Percentiles rank a stretch among this genome's conserved stretches.
phyloP scores from a whole-genome alignment of 2,329 filamentous ascomycete species.

The Nigrograna mackinnonii region DNA sequence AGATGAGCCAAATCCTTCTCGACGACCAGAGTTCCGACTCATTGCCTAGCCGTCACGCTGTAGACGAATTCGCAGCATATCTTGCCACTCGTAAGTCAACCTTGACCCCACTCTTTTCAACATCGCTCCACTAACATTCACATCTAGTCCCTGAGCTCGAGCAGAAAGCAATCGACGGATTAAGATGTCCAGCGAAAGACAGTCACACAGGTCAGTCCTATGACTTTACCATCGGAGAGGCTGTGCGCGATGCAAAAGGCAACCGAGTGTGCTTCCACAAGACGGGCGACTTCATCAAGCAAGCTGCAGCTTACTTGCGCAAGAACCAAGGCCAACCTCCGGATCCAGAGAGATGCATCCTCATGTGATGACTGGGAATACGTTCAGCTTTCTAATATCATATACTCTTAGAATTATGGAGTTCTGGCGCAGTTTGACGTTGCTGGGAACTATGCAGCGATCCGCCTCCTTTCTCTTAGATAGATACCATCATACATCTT shows the following conservation, averaged over 20 bases:
- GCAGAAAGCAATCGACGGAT: conserved; percentile 32
- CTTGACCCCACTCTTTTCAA: not conserved
- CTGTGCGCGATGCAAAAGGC: conserved; percentile 34
- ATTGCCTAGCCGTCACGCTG: conserved; percentile 30
- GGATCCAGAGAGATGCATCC: conserved; percentile 15
- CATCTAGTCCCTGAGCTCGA: conserved; percentile 21
- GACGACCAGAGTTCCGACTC: conserved; percentile 30
- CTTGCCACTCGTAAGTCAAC: conserved; percentile 30
- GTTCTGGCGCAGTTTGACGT: no score
- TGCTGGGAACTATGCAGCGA: no score
- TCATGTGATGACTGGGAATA: no score
- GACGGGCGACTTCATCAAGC: conserved; percentile 37
- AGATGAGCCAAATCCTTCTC: conserved; percentile 25
- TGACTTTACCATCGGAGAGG: conserved; percentile 34
- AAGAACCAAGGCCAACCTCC: conserved; percentile 24
- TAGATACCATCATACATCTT: no score
- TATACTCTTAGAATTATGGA: no score
- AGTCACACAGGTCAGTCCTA: conserved; percentile 37
- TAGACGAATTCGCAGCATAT: conserved; percentile 38
- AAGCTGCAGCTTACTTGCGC: conserved; percentile 32
- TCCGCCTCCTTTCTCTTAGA: no score
- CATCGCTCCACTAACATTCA: conserved; percentile 2
- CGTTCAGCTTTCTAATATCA: no score
- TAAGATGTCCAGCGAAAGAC: conserved; percentile 34
- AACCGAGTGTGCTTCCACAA: conserved; percentile 40